A percentile compares a stretch with the other conserved stretches of the same genome.
phyloP scores from a whole-genome alignment of 1,284 basidiomycete species.

The Coniophora puteana region DNA sequence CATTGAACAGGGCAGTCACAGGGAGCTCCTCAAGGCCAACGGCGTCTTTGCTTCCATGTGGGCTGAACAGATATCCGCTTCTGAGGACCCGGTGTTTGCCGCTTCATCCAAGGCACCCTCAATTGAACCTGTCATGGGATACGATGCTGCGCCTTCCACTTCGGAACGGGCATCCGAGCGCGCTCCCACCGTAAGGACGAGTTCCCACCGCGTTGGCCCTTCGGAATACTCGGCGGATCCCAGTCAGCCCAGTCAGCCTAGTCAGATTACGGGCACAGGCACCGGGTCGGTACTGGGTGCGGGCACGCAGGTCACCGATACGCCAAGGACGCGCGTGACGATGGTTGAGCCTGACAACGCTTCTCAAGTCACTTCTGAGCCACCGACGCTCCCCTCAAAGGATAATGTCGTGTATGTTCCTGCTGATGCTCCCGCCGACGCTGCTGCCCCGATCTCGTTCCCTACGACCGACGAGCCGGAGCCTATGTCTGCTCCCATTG shows the following conservation, averaged over 20 bases:
- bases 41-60: slow-evolving; percentile 81
- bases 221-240: too few species aligned
- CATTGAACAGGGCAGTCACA: slow-evolving; percentile 73
- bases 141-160: slow-evolving; percentile 16
- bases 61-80: slow-evolving; percentile 70
- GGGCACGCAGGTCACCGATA: neutral
- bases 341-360: too few species aligned
- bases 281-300: too few species aligned
- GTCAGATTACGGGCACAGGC: too few species aligned
- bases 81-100: slow-evolving; percentile 38
- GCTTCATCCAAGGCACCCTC: slow-evolving; percentile 23
- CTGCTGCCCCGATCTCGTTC: slow-evolving; percentile 11
- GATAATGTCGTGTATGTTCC: neutral
- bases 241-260: too few species aligned
- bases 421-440: slow-evolving; percentile 18
- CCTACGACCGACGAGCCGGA: slow-evolving; percentile 12
- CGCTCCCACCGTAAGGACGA: slow-evolving; percentile 19
- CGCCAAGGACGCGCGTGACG: too few species aligned
- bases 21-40: slow-evolving; percentile 63
- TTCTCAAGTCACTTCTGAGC: too few species aligned
- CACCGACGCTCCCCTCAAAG: too few species aligned
- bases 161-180: slow-evolving; percentile 22
- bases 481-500: slow-evolving; percentile 8
- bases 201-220: slow-evolving; percentile 22
- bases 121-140: slow-evolving; percentile 20